Conservation (phyloP, 148 eudicot species). For the Vaccinium darrowii region DNA sequence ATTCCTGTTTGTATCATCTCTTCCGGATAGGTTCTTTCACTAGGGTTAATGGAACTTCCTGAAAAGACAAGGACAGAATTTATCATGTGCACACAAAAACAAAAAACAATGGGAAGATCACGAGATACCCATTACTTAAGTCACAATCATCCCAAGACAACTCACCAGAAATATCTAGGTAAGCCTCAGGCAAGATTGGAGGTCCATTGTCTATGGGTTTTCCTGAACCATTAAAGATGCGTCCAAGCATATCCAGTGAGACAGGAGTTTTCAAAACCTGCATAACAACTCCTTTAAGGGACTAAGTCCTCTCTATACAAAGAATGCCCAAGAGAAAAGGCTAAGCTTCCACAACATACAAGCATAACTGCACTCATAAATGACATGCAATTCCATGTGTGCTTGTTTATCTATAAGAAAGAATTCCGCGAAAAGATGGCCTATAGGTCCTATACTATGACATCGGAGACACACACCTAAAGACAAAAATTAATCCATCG, state of each 20-base stretch:
- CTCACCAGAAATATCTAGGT: constrained; percentile 93
- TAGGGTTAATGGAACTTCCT: constrained; percentile 99
- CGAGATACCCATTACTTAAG: neutral
- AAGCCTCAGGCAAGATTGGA: constrained; percentile 95
- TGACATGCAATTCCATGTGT: neutral
- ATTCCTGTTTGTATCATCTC: constrained; percentile 99
- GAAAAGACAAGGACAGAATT: neutral
- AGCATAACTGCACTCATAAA: neutral
- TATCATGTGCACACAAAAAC: neutral
- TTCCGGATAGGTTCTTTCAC: constrained; percentile 97
- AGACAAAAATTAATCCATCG: neutral
- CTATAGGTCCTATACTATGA: neutral
- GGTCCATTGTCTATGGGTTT: constrained; percentile 99
- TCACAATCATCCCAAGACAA: constrained; percentile 9
- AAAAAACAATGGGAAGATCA: neutral
- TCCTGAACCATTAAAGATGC: constrained; percentile 96
- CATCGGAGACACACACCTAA: neutral
- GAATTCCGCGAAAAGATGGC: neutral
- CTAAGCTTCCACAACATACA: neutral
- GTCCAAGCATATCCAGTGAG: constrained; percentile 98
- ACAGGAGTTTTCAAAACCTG: constrained; percentile 98
- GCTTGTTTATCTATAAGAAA: neutral
- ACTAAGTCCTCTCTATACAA: constrained; percentile 15
- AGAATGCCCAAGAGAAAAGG: neutral
- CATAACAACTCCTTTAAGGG: constrained; percentile 5